phyloP scores from a whole-genome alignment of 1,284 basidiomycete species.

The Marasmius tenuissimus region DNA sequence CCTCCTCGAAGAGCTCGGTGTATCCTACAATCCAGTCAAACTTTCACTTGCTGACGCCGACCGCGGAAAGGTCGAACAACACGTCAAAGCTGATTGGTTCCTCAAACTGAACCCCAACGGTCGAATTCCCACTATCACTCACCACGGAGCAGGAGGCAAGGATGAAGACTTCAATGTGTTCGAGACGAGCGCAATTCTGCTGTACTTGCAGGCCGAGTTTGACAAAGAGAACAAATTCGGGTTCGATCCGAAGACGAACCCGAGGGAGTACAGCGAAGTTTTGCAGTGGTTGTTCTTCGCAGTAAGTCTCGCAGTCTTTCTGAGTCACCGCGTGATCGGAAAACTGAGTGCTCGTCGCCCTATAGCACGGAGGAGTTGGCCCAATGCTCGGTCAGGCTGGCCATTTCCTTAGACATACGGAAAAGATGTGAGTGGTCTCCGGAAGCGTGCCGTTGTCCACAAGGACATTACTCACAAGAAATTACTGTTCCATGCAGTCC shows the following conservation, averaged over 20 bases:
- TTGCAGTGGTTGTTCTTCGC: neutral
- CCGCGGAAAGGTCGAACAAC: neutral
- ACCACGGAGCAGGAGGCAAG: conserved; percentile 25
- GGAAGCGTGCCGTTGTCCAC: neutral
- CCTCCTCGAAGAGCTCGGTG: neutral
- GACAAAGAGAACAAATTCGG: conserved; percentile 52
- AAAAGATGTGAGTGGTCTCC: neutral
- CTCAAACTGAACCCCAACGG: conserved; percentile 53
- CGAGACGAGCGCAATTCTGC: conserved; percentile 58
- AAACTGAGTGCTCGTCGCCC: neutral
- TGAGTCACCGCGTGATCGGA: neutral
- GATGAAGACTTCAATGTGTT: conserved; percentile 44
- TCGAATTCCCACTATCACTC: conserved; percentile 55
- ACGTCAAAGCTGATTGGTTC: conserved; percentile 18
- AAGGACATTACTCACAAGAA: neutral
- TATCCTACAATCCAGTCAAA: neutral
- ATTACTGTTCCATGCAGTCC: neutral
- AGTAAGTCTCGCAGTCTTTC: neutral
- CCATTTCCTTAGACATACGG: neutral
- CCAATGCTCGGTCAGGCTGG: neutral
- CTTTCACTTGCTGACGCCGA: neutral
- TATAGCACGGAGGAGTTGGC: neutral
- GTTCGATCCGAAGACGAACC: conserved; percentile 38
- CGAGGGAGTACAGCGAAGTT: conserved; percentile 47
- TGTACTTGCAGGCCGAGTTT: conserved; percentile 57